Evolutionary conservation across 148 eudicot genomes (phyloP).

Genomic region (Rhododendron ferrugineum): DNA sequence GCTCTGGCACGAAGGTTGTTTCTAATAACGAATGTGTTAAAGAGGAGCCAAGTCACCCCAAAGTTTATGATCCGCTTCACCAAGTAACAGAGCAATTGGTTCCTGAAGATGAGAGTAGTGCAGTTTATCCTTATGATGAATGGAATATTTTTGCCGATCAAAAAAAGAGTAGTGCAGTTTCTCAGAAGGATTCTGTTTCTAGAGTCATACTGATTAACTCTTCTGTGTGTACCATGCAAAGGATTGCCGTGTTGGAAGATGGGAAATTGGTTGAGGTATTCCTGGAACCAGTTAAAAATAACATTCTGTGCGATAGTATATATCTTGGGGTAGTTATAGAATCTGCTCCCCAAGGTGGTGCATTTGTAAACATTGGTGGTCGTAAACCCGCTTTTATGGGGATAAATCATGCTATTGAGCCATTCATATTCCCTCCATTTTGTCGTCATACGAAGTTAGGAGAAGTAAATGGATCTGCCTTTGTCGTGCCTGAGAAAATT

Average conservation of each 20-base stretch:
- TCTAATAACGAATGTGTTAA: constrained; percentile 17
- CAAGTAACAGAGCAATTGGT: constrained; percentile 35
- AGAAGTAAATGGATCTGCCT: constrained; percentile 25
- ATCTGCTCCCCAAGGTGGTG: constrained; percentile 95
- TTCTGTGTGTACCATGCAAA: constrained; percentile 89
- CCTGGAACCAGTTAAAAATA: constrained; percentile 80
- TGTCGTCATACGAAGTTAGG: constrained; percentile 33
- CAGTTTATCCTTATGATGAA: not conserved
- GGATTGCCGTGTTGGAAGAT: constrained; percentile 92
- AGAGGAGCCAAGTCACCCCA: constrained; percentile 25
- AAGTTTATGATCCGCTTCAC: constrained; percentile 25
- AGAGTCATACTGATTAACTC: constrained; percentile 82
- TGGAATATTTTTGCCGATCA: not conserved
- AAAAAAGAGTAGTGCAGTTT: constrained; percentile 17
- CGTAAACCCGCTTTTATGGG: constrained; percentile 75
- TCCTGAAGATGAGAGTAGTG: constrained; percentile 36
- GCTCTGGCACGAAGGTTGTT: constrained; percentile 19
- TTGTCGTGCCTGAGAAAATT: constrained; percentile 28
- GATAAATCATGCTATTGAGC: constrained; percentile 54
- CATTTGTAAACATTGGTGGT: constrained; percentile 86
- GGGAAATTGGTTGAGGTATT: constrained; percentile 76
- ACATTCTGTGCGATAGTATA: constrained; percentile 85
- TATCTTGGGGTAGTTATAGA: constrained; percentile 74
- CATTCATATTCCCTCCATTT: constrained; percentile 71
- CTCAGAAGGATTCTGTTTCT: constrained; percentile 41